These are phyloP conservation scores for Amanita rimosa DNA, from an alignment of 768 basidiomycete genomes.

Conservation along the genomic window DNA sequence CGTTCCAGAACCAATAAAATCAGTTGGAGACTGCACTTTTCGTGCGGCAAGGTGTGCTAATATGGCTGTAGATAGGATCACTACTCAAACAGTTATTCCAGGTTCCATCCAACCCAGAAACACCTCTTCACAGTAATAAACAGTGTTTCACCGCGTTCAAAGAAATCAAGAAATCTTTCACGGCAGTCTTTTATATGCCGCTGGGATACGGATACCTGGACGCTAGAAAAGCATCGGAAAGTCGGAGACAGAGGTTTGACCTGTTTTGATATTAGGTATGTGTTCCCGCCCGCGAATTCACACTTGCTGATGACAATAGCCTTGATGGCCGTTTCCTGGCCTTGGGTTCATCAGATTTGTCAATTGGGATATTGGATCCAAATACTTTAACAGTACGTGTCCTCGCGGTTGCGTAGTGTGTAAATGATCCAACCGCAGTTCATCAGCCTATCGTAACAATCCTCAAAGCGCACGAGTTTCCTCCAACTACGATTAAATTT, in stretches of 20 bases:
- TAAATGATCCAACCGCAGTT: not conserved
- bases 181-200: conserved; percentile 56
- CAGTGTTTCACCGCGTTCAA: conserved; percentile 45
- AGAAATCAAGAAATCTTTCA: conserved; percentile 39
- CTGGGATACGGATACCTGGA: conserved; percentile 70
- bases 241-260: conserved; percentile 75
- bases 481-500: conserved; percentile 83
- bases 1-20: conserved; percentile 24
- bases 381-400: conserved; percentile 58
- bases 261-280: conserved; percentile 78
- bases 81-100: conserved; percentile 14
- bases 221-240: conserved; percentile 52
- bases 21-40: conserved; percentile 41
- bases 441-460: conserved; percentile 79
- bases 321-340: conserved; percentile 74
- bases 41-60: conserved; percentile 44
- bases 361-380: conserved; percentile 77
- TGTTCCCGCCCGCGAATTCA: not conserved
- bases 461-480: conserved; percentile 90
- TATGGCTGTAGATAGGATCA: not conserved
- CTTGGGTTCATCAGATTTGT: conserved; percentile 80
- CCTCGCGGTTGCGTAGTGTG: not conserved
- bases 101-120: conserved; percentile 43
- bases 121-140: conserved; percentile 67
- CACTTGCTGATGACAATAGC: conserved; percentile 27